Conservation (phyloP, 139 green algal genomes). For the Chlamydomonas eustigma region DNA sequence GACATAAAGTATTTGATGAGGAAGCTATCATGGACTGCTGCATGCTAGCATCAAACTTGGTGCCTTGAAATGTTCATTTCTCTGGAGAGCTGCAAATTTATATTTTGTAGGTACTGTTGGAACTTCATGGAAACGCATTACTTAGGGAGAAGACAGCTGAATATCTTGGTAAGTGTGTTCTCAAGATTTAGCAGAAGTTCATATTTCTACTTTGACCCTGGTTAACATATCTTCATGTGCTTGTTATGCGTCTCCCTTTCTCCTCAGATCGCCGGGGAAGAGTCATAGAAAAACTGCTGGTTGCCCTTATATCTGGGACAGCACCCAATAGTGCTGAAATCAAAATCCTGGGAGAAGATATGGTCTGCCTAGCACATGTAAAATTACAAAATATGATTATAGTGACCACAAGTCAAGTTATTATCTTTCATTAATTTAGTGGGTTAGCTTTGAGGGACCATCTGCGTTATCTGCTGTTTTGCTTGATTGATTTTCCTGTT, state of each 20-base stretch:
- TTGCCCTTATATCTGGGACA: slow-evolving; percentile 11
- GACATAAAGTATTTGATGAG: too few relatives aligned
- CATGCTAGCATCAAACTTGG: too few relatives aligned
- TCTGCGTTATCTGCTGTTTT: too few relatives aligned
- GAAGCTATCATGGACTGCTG: too few relatives aligned
- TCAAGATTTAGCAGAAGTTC: too few relatives aligned
- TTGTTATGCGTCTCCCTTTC: neutral
- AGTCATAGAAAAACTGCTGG: slow-evolving; percentile 38
- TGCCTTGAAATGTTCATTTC: too few relatives aligned
- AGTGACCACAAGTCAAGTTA: too few relatives aligned
- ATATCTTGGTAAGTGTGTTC: slow-evolving; percentile 47
- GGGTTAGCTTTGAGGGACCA: too few relatives aligned
- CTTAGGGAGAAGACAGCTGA: slow-evolving; percentile 45
- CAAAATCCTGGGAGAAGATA: neutral
- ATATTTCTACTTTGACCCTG: neutral
- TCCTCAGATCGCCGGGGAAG: neutral
- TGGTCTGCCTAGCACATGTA: neutral
- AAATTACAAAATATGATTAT: too few relatives aligned
- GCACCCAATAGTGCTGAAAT: neutral
- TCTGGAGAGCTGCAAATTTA: too few relatives aligned
- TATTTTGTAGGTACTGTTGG: slow-evolving; percentile 50
- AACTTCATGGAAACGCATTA: slow-evolving; percentile 64
- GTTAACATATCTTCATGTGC: neutral
- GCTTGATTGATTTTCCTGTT: too few relatives aligned
- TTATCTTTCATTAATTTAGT: too few relatives aligned